These are phyloP conservation scores for Termitomyces sp. DNA, from an alignment of 768 basidiomycete species.

Conservation along the genomic window DNA sequence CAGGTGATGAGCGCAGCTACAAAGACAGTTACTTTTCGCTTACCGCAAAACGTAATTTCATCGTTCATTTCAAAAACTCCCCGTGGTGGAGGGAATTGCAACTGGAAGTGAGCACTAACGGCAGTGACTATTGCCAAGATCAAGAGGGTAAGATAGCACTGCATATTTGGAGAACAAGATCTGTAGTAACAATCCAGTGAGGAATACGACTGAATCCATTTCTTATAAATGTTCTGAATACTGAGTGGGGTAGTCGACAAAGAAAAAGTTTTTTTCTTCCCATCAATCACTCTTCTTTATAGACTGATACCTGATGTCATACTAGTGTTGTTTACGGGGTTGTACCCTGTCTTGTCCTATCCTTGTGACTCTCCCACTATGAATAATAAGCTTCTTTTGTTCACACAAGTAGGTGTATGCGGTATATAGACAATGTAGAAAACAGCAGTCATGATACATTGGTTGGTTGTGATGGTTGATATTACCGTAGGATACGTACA, in stretches of 20 bases:
- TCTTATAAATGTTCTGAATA: neutral
- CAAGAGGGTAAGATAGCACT: slow-evolving; percentile 22
- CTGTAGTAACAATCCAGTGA: neutral
- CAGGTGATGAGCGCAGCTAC: neutral
- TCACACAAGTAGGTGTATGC: too few species aligned
- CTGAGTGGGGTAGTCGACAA: neutral
- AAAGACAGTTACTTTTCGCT: slow-evolving; percentile 10
- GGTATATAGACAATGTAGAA: too few species aligned
- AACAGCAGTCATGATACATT: too few species aligned
- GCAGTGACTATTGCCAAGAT: slow-evolving; percentile 37
- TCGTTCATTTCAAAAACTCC: slow-evolving; percentile 61
- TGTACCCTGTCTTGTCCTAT: too few species aligned
- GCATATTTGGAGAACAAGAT: slow-evolving; percentile 8
- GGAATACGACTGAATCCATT: neutral
- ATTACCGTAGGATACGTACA: too few species aligned
- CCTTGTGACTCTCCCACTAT: too few species aligned
- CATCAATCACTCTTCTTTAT: too few species aligned
- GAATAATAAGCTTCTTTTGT: too few species aligned
- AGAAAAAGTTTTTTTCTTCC: slow-evolving; percentile 26
- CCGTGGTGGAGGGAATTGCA: slow-evolving; percentile 71
- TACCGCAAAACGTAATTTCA: slow-evolving; percentile 70
- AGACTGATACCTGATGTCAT: neutral
- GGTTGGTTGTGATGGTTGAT: too few species aligned
- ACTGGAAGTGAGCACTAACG: slow-evolving; percentile 74
- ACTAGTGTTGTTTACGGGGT: too few species aligned